Evolutionary conservation across 2,329 filamentous ascomycete species (phyloP), one percentile per base, ranked within the genome.

Genomic region (Proliferodiscus dingleyae): DNA sequence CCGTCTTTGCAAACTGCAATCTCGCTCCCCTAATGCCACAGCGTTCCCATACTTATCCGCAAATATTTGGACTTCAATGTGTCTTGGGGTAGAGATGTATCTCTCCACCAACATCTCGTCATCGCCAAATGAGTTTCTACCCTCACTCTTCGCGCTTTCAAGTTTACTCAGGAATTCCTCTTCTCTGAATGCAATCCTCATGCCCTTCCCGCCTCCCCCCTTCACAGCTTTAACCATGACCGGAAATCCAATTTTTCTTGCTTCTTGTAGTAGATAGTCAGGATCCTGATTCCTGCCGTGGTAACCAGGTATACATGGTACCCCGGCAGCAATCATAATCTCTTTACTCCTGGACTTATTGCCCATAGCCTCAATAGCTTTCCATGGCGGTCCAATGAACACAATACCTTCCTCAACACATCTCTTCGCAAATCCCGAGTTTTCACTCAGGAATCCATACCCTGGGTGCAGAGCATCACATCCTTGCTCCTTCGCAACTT

Each of bases 391-490:
- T 0, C 93, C 93, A 59, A 98, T 94, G 64, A 98, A 98, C 45
- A 91, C 83, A 53, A 98, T 77, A 9, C 93, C 93, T 36, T 90
- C 90, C 58, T 93, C 83, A 58, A 87, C 85, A 65, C 91, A 97
- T 64, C 87, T 83, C 59, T 82, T 81, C 3, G 93, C 93, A 64
- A 98, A 98, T 5, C 75, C 80, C 6, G 91, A 83, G 67, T 98
- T 98, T 70, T 98, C 93, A 51, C 87, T 94, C 54, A 97, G 71
- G 62, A 95, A 98, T 34, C 93, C 93, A 70, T 98, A 98, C 19
- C 93, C 93, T 0, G 93, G 93, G 66, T 98, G 93, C 56, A 98
- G 84, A 4, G 89, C 91, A 64, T 91, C 81, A 60, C 94, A 96
- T 34, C 86, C 86, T 61, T 91, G 80, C 59, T 85, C 75, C 69